Percentiles rank a stretch among this genome's conserved stretches.
phyloP scores from a whole-genome alignment of 495 filamentous ascomycete species.

The Aspergillus ellipticus region DNA sequence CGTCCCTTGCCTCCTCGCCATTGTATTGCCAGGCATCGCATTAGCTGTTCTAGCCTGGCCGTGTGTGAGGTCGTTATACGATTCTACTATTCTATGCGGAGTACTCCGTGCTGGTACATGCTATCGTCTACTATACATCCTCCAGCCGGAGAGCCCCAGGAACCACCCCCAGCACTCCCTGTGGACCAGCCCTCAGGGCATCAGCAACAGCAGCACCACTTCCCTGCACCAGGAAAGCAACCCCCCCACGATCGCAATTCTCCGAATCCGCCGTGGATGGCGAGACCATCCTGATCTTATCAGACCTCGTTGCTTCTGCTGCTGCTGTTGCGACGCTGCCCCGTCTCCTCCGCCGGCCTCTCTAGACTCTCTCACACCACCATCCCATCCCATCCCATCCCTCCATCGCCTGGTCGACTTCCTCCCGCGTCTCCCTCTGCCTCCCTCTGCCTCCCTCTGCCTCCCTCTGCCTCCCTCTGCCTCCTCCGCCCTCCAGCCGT shows the following conservation, averaged over 20 bases:
- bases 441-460: slow-evolving; percentile 3
- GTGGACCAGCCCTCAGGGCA: background rate
- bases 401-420: no score
- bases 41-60: no score
- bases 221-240: background rate
- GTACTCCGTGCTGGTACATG: no score
- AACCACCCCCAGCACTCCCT: background rate
- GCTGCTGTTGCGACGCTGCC: background rate
- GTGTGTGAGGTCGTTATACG: no score
- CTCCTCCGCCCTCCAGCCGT: slow-evolving; percentile 10
- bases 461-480: slow-evolving; percentile 8
- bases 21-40: no score
- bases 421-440: slow-evolving; percentile 7
- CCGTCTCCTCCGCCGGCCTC: background rate
- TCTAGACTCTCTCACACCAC: background rate
- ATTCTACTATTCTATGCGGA: no score
- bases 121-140: no score
- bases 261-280: background rate
- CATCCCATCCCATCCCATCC: background rate
- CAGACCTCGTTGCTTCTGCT: background rate
- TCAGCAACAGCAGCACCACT: background rate
- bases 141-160: no score
- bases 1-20: no score
- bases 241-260: background rate
- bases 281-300: background rate